phyloP scores from a whole-genome alignment of 495 filamentous ascomycete genomes.

The Ascodesmis nigricans region DNA sequence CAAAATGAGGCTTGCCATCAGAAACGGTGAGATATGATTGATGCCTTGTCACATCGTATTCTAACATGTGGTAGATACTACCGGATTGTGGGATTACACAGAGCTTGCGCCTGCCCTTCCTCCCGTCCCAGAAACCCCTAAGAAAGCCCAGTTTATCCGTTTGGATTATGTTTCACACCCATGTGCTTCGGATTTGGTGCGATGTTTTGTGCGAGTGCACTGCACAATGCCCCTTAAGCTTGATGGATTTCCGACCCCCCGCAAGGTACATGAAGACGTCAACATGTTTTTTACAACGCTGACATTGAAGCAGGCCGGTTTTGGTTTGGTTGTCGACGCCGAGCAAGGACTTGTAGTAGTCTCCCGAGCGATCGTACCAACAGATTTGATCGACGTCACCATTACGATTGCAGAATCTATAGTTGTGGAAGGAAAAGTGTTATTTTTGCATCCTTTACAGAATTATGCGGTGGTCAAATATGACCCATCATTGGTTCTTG shows the following conservation, averaged over 20 bases:
- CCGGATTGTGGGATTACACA: constrained; percentile 85
- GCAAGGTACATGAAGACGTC: constrained; percentile 66
- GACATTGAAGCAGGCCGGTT: constrained; percentile 78
- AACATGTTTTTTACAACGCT: constrained; percentile 74
- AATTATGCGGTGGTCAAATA: constrained; percentile 95
- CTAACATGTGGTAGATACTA: constrained; percentile 34
- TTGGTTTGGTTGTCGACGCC: constrained; percentile 86
- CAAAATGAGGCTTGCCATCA: constrained; percentile 79
- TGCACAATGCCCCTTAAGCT: constrained; percentile 88
- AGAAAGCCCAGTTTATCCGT: constrained; percentile 71
- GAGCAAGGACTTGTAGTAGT: constrained; percentile 87
- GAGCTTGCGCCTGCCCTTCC: constrained; percentile 64
- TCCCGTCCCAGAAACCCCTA: constrained; percentile 42
- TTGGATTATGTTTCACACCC: constrained; percentile 76
- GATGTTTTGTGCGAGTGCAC: constrained; percentile 81
- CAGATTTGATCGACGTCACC: constrained; percentile 87
- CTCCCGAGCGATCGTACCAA: constrained; percentile 79
- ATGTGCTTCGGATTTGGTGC: constrained; percentile 71
- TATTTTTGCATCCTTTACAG: constrained; percentile 95
- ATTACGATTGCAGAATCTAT: constrained; percentile 91
- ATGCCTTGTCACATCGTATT: constrained; percentile 1
- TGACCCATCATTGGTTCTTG: constrained; percentile 75
- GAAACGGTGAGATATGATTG: constrained; percentile 32
- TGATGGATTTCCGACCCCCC: constrained; percentile 79
- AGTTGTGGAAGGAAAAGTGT: constrained; percentile 75